Conservation (phyloP, 306 rosid genomes). For the Rosa lucieae region DNA sequence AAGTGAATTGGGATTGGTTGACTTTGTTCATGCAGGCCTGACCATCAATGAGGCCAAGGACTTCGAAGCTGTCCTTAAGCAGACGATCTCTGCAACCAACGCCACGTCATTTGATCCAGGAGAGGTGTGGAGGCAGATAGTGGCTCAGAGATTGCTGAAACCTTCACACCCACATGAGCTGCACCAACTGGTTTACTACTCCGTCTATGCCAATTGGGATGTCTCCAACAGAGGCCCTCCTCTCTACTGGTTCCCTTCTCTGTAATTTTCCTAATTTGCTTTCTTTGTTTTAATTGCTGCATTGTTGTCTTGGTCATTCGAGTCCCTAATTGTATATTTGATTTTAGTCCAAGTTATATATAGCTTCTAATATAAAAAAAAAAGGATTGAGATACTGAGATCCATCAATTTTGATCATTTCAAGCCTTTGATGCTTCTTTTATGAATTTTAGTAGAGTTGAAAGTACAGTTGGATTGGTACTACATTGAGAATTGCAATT, state of each 20-base stretch:
- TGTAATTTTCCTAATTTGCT: constrained; percentile 33
- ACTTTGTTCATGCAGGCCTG: constrained; percentile 56
- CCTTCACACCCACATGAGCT: constrained; percentile 39
- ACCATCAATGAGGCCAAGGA: constrained; percentile 43
- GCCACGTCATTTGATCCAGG: constrained; percentile 24
- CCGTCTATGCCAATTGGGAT: constrained; percentile 49
- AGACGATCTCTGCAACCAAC: constrained; percentile 17
- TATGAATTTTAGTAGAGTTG: background rate
- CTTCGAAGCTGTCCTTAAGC: constrained; percentile 27
- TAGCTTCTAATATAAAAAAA: background rate
- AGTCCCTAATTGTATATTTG: background rate
- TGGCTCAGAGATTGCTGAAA: constrained; percentile 35
- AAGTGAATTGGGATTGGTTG: constrained; percentile 43
- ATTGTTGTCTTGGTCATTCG: constrained; percentile 1
- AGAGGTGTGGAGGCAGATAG: constrained; percentile 54
- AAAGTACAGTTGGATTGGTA: background rate
- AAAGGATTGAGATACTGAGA: background rate
- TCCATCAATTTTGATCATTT: background rate
- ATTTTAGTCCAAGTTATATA: background rate
- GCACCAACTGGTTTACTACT: constrained; percentile 62
- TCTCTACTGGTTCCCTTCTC: constrained; percentile 76
- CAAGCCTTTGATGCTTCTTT: constrained; percentile 2
- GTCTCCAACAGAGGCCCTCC: constrained; percentile 46
- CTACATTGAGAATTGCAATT: background rate
- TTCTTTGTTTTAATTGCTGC: background rate